Percentiles rank a stretch among this genome's conserved stretches.
These are phyloP conservation scores for Hypoxylon sp. DNA, from an alignment of 2,329 filamentous ascomycete genomes.

Conservation along the genomic window DNA sequence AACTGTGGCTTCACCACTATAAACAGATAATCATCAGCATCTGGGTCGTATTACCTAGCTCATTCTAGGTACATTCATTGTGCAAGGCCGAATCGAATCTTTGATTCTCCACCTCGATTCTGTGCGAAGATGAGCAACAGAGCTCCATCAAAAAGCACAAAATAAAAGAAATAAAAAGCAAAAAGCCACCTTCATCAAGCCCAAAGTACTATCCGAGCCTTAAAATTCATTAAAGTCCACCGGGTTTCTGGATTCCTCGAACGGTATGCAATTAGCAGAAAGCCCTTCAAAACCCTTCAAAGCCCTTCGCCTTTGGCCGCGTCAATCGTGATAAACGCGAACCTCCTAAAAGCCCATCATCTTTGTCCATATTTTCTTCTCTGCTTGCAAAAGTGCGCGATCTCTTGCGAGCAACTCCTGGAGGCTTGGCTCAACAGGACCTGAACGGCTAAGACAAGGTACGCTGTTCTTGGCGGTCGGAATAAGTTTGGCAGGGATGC, in stretches of 20 bases:
- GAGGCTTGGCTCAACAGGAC: constrained; percentile 2
- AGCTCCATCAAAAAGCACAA: constrained; percentile 1
- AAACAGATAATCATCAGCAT: neutral
- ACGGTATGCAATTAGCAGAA: neutral
- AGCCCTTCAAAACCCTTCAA: neutral
- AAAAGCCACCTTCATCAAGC: neutral
- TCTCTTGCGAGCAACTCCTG: constrained; percentile 16
- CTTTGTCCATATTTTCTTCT: constrained; percentile 32
- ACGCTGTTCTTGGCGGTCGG: neutral
- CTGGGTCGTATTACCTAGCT: neutral
- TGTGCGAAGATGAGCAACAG: neutral
- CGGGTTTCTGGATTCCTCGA: neutral
- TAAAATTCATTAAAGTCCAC: neutral
- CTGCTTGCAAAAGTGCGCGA: constrained; percentile 26
- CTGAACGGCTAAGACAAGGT: neutral
- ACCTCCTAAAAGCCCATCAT: constrained; percentile 36
- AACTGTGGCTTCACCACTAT: neutral
- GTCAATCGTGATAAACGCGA: neutral
- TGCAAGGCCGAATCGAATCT: neutral
- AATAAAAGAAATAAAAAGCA: neutral
- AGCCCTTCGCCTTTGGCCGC: neutral
- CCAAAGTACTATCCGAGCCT: neutral
- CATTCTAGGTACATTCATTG: neutral
- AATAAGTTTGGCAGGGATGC: constrained; percentile 14
- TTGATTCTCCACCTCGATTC: neutral